Percentiles rank a stretch among this genome's conserved stretches.
These are phyloP conservation scores for Macrophomina pseudophaseolina DNA, from an alignment of 2,329 filamentous ascomycete species.

Conservation along the genomic window DNA sequence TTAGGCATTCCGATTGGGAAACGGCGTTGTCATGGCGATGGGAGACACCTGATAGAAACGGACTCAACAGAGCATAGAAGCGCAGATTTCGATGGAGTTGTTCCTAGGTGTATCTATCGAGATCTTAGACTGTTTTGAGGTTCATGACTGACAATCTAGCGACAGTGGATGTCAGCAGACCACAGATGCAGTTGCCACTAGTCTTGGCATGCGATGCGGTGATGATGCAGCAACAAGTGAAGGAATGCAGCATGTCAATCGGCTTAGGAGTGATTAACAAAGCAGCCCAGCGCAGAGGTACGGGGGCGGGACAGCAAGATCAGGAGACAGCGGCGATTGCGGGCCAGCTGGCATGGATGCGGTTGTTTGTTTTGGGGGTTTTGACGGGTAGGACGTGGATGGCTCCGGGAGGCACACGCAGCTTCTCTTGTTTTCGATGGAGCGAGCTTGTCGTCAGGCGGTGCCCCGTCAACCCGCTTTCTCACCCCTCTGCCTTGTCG, in stretches of 20 bases:
- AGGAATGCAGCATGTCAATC: neutral
- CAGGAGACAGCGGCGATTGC: neutral
- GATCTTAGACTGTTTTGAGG: too few species aligned
- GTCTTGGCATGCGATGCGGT: constrained; percentile 5
- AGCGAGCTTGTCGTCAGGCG: neutral
- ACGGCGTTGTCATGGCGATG: neutral
- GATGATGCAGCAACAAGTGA: neutral
- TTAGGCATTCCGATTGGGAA: neutral
- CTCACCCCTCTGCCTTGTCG: constrained; percentile 18
- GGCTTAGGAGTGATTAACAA: neutral
- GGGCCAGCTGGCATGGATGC: neutral
- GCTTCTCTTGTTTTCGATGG: constrained; percentile 11
- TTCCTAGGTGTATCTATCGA: too few species aligned
- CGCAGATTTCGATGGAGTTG: too few species aligned
- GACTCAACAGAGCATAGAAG: neutral
- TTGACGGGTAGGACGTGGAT: neutral
- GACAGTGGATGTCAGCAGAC: neutral
- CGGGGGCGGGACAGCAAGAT: neutral
- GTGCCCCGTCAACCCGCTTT: constrained; percentile 13
- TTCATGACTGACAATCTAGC: too few species aligned
- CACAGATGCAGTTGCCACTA: neutral
- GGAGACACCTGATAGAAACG: neutral
- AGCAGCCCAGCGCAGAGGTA: neutral
- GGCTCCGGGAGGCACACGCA: neutral
- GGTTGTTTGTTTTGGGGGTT: constrained; percentile 6